A percentile compares a stretch with the other conserved stretches of the same genome.
These are phyloP conservation scores for Cinchona pubescens DNA, from an alignment of 257 asterid species.

Conservation along the genomic window DNA sequence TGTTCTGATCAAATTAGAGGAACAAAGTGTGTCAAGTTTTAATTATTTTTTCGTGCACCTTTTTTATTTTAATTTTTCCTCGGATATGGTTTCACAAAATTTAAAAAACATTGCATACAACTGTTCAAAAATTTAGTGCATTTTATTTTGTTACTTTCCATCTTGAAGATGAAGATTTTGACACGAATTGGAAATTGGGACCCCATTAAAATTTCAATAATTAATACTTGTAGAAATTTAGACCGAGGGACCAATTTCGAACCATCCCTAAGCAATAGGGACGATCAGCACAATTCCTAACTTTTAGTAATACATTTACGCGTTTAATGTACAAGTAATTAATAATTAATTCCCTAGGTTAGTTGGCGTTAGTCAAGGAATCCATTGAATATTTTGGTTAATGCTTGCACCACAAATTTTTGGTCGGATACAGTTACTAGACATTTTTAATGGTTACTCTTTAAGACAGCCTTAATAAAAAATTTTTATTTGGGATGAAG, in stretches of 20 bases:
- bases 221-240: not conserved
- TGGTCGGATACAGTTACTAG: too few species aligned
- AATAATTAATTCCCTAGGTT: not conserved
- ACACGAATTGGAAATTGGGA: not conserved
- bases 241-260: not conserved
- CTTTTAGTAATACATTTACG: not conserved
- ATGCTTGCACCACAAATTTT: too few species aligned
- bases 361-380: conserved; percentile 6
- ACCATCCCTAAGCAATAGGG: not conserved
- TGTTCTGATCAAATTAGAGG: too few species aligned
- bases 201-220: too few species aligned
- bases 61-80: too few species aligned
- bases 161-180: not conserved
- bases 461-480: too few species aligned
- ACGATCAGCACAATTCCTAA: not conserved
- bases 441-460: too few species aligned
- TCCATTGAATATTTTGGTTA: not conserved
- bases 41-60: too few species aligned
- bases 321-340: not conserved
- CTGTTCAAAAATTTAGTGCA: not conserved
- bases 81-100: not conserved
- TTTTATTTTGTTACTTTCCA: not conserved
- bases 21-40: too few species aligned
- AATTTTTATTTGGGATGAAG: too few species aligned
- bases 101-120: not conserved